Evolutionary conservation across 1,284 basidiomycete genomes (phyloP).

Genomic region (Sutorius eximius): DNA sequence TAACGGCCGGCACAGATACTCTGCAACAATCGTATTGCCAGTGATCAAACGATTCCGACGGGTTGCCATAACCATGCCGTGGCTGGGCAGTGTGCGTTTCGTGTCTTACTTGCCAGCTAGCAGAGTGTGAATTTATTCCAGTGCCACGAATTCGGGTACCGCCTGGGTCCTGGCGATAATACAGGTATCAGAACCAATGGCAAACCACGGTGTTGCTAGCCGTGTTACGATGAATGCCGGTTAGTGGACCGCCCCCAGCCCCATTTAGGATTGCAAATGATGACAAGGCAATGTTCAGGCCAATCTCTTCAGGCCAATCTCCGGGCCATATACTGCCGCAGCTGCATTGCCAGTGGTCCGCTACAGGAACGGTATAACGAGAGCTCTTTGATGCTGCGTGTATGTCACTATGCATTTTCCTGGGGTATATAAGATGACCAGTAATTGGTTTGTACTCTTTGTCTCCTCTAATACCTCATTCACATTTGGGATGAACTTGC

Average conservation of each 20-base stretch:
- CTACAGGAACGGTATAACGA: background rate
- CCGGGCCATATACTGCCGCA: background rate
- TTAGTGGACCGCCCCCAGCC: background rate
- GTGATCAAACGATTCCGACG: too few species aligned
- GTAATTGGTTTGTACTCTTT: background rate
- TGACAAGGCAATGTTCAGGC: too few species aligned
- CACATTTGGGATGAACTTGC: constrained; percentile 14
- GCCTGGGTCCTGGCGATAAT: background rate
- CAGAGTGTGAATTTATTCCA: background rate
- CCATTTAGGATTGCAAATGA: background rate
- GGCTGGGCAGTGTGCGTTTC: background rate
- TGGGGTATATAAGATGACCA: constrained; percentile 15
- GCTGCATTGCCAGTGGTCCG: background rate
- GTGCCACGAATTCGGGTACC: background rate
- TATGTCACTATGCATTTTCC: background rate
- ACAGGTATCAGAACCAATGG: background rate
- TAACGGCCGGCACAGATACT: too few species aligned
- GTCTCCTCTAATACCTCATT: background rate
- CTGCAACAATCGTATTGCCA: too few species aligned
- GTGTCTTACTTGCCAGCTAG: background rate
- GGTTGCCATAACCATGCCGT: too few species aligned
- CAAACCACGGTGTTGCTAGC: background rate
- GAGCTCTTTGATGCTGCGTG: background rate
- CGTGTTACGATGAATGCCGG: background rate
- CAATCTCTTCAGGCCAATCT: background rate